Base-by-base conservation (phyloP, 257 asterid genomes). In the Solanum pennellii region DNA sequence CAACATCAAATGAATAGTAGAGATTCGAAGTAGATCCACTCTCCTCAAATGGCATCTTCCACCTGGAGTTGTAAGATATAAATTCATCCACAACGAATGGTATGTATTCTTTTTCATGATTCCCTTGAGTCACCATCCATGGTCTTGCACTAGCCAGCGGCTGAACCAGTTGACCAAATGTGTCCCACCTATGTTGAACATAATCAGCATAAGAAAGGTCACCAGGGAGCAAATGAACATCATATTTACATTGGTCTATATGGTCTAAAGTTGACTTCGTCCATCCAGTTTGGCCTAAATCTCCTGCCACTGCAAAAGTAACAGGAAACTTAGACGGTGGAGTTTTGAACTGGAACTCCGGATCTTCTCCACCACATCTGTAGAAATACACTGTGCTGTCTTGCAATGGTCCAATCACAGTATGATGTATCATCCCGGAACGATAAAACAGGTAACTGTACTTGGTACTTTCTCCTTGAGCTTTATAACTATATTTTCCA, bases 81-180 rank as follows among this genome's bases (percentile, higher is more conserved):
- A 97, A 97, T 20, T 91, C 80, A 6, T 93, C 94, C 86, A 89
- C 90, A 45, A 97, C 8, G 10, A 94, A 41, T 3, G 92, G 98
- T 79, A 97, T 90, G 27, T 35, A 62, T 94, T 95, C 99, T 93
- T 90, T 89, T 90, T 95, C 98, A 76, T 94, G 99, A 91, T 97
- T 96, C 86, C 99, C 99, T 90, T 96, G 98, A 18, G 99, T 96
- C 91, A 97, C 99, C 99, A 97, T 97, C 99, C 99, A 97, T 4
- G 99, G 99, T 47, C 97, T 95, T 39, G 94, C 86, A 87, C 99
- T 97, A 5, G 99, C 99, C 76, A 96, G 95, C 5, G 98, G 99
- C 93, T 97, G 95, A 87, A 97, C 98, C 82, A 97, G 93, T 90
- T 93, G 92, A 37, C 99, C 99, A 62, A 95, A 97, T 1, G 99